Base-by-base conservation (phyloP, 2,329 filamentous ascomycete genomes). In the Thielaviopsis populi region DNA sequence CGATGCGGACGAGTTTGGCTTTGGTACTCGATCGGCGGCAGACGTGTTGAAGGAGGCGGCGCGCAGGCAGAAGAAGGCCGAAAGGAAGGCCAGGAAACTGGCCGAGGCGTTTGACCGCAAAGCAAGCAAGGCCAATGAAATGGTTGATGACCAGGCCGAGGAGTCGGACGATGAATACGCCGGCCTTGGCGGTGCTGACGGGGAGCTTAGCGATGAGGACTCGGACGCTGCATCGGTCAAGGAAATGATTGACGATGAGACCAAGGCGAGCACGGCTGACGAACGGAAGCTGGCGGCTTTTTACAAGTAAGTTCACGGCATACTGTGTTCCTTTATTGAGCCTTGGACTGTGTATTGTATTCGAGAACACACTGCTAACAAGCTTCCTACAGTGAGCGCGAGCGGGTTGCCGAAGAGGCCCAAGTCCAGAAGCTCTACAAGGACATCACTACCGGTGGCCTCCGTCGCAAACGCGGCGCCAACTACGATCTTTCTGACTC, bases 141-240 rank as follows among this genome's bases (percentile, higher is more conserved):
- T 96, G 81, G 80, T 99, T 43, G 83, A 97, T 68, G 94, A 96
- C 68, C 91, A 95, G 72, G 92, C 94, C 66, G 89, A 96, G 70
- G 94, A 99, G 75, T 99, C 94, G 0, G 95, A 99, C 72, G 94
- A 99, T 72, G 94, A 99, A 73, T 99, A 97, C 72, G 92, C 91
- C 46, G 94, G 94, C 3, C 79, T 99, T 10, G 94, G 94, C 68
- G 94, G 94, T 67, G 87, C 79, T 11, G 92, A 91, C 73, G 91
- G 92, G 66, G 92, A 97, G 68, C 89, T 92, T 68, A 86, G 82
- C 53, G 88, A 91, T 65, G 83, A 89, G 66, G 87, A 86, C 41
- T 75, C 74, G 42, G 84, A 88, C 65, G 85, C 85, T 37, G 82
- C 74, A 13, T 80, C 88, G 7, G 83, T 94, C 67, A 83, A 87